phyloP scores from a whole-genome alignment of 2,329 filamentous ascomycete genomes.

The Alternaria rosae region DNA sequence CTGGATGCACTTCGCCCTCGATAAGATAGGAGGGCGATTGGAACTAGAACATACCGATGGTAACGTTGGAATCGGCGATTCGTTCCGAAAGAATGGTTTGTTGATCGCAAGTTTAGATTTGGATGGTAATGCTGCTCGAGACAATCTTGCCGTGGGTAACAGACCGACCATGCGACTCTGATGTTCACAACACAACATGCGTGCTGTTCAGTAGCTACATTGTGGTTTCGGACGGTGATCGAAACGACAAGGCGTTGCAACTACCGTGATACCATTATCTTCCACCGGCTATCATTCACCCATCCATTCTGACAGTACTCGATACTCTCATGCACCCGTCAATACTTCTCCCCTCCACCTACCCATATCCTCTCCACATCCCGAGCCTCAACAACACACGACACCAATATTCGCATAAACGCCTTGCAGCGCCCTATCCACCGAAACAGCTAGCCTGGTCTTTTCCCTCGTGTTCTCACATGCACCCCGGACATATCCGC shows the following conservation, averaged over 20 bases:
- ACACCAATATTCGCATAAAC: background rate
- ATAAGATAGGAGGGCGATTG: too few species aligned
- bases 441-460: background rate
- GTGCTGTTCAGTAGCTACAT: background rate
- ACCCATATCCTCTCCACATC: background rate
- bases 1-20: background rate
- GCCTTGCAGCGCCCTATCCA: background rate
- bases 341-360: background rate
- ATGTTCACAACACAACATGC: background rate
- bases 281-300: background rate
- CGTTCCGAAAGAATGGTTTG: background rate
- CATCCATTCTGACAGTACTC: background rate
- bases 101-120: background rate
- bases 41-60: background rate
- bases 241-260: background rate
- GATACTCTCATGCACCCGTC: background rate
- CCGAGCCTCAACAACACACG: background rate
- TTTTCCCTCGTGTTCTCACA: background rate
- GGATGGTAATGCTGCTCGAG: background rate
- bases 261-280: background rate
- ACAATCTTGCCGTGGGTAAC: background rate
- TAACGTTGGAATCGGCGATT: background rate
- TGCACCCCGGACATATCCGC: background rate
- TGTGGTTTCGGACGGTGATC: background rate
- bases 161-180: background rate